Evolutionary conservation across 176 grass and related monocot species (phyloP).

Genomic region (Aegilops longissima): DNA sequence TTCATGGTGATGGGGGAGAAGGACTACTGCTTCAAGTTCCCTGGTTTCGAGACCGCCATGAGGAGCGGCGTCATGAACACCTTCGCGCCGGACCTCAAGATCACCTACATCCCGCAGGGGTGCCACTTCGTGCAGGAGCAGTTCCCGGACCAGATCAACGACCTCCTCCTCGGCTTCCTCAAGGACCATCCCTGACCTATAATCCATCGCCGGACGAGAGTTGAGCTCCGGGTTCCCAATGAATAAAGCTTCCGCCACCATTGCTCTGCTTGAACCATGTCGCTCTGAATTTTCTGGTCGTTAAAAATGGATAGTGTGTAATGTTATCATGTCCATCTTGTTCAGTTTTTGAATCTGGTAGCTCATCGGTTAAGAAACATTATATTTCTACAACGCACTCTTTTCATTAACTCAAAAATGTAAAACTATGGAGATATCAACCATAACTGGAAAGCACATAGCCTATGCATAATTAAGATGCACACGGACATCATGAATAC

Average conservation of each 20-base stretch:
- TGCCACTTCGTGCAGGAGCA: constrained; percentile 50
- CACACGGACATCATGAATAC: background rate
- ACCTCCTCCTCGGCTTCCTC: constrained; percentile 44
- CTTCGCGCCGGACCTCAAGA: constrained; percentile 39
- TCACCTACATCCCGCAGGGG: constrained; percentile 39
- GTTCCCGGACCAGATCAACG: constrained; percentile 42
- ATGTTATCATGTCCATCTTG: background rate
- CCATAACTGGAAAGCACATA: background rate
- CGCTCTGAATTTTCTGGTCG: background rate
- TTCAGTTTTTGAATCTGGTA: background rate
- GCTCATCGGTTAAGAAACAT: background rate
- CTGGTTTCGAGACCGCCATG: constrained; percentile 22
- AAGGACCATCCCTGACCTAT: constrained; percentile 18
- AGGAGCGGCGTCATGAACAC: constrained; percentile 26
- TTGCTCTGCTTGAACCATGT: background rate
- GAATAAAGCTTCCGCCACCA: background rate
- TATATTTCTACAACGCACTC: too few relatives aligned
- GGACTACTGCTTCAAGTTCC: constrained; percentile 51
- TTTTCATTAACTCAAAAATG: too few relatives aligned
- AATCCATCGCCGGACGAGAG: background rate
- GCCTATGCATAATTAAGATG: background rate
- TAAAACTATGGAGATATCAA: background rate
- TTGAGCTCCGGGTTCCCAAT: background rate
- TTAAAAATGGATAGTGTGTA: background rate
- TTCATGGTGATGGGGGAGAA: constrained; percentile 49